Percentiles rank a stretch among this genome's conserved stretches.
Evolutionary conservation across 202 grass and related monocot genomes (phyloP).

Genomic region (Tripidium arundinaceum): DNA sequence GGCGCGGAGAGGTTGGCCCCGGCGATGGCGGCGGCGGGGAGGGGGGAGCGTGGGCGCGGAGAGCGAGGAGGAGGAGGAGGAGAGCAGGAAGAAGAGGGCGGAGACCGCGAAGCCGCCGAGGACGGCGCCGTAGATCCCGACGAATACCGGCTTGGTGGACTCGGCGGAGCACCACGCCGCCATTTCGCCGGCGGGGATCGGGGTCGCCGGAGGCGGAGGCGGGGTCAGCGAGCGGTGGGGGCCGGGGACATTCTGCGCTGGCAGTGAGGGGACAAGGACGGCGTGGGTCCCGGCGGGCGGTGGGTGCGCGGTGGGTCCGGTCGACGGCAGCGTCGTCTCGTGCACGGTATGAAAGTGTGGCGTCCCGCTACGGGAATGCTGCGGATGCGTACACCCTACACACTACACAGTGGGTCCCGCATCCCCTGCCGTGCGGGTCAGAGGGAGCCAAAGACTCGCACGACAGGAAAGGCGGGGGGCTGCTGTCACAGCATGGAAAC

Average conservation of each 20-base stretch:
- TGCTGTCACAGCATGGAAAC: too few relatives aligned
- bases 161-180: constrained; percentile 39
- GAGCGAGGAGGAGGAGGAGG: constrained; percentile 56
- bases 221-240: constrained; percentile 22
- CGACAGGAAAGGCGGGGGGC: too few relatives aligned
- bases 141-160: constrained; percentile 55
- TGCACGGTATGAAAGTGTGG: background rate
- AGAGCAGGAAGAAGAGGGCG: constrained; percentile 66
- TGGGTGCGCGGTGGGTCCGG: background rate
- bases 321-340: background rate
- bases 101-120: constrained; percentile 70
- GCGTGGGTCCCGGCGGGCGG: background rate
- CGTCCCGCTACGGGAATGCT: background rate
- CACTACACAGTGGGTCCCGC: background rate
- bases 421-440: background rate
- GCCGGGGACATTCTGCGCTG: background rate
- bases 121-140: constrained; percentile 73
- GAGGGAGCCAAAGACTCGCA: too few relatives aligned
- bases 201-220: constrained; percentile 13
- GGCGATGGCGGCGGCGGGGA: background rate
- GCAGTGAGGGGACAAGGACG: background rate
- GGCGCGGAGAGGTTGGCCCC: background rate
- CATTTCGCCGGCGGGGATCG: constrained; percentile 29
- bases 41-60: constrained; percentile 36
- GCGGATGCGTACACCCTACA: too few relatives aligned